A percentile compares a stretch with the other conserved stretches of the same genome.
Evolutionary conservation across 2,329 filamentous ascomycete genomes (phyloP).

Genomic region (Lojkania enalia): DNA sequence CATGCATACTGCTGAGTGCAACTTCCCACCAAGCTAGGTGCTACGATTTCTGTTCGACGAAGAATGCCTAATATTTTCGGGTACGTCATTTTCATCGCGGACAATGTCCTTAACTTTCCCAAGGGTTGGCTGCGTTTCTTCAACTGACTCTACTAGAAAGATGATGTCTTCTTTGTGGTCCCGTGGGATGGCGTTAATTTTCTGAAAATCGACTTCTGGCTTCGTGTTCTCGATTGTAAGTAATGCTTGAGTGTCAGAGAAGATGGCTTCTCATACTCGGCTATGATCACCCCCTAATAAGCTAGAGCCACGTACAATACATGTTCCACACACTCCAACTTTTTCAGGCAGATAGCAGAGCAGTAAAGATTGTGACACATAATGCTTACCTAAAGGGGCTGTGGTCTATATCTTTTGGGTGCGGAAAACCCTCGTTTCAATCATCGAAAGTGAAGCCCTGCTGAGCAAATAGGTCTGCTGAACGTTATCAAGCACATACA

Average conservation of each 20-base stretch:
- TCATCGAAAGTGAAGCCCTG: slow-evolving; percentile 7
- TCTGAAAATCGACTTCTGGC: not conserved
- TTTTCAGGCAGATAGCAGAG: slow-evolving; percentile 3
- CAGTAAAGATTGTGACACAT: not conserved
- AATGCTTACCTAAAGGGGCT: slow-evolving; percentile 6
- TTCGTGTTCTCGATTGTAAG: not conserved
- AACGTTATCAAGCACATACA: slow-evolving; percentile 7
- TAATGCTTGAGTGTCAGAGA: slow-evolving; percentile 6
- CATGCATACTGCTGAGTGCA: no score
- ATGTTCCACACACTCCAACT: slow-evolving; percentile 12
- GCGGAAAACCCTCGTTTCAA: slow-evolving; percentile 6
- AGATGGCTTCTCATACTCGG: slow-evolving; percentile 12
- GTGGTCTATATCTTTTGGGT: slow-evolving; percentile 13
- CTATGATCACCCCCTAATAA: slow-evolving; percentile 13
- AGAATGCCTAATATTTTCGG: no score
- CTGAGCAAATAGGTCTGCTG: slow-evolving; percentile 5
- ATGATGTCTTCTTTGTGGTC: no score
- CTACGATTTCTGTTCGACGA: no score
- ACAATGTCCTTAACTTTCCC: no score
- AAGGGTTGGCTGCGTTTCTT: no score
- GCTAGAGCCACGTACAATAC: slow-evolving; percentile 10
- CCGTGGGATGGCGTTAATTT: no score
- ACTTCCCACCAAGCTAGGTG: no score
- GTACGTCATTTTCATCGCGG: no score
- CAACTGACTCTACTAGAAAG: no score